Evolutionary conservation across 495 filamentous ascomycete species (phyloP).

Genomic region (Cryomyces antarcticus): DNA sequence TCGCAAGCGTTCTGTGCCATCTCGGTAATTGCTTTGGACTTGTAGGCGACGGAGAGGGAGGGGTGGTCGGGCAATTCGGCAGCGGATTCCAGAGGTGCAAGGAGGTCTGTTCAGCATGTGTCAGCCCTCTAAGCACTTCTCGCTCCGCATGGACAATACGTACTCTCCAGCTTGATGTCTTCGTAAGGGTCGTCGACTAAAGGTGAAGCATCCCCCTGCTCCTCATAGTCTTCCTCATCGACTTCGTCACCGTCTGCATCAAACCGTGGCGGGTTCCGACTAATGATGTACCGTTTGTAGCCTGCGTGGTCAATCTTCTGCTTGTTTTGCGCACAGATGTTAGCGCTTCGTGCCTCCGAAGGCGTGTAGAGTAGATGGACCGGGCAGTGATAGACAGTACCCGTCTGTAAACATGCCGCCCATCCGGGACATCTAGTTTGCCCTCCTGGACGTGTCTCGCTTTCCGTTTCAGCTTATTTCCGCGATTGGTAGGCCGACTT

Average conservation of each 20-base stretch:
- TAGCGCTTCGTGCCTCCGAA: too few species aligned
- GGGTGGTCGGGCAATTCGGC: conserved; percentile 73
- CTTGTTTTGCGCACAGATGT: neutral
- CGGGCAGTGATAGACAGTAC: conserved; percentile 23
- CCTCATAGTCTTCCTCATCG: conserved; percentile 52
- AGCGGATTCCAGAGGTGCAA: conserved; percentile 70
- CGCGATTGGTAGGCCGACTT: conserved; percentile 63
- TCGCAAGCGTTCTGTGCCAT: conserved; percentile 46
- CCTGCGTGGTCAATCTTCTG: conserved; percentile 73
- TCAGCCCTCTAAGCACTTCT: conserved; percentile 4
- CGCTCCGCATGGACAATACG: conserved; percentile 1
- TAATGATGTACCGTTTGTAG: conserved; percentile 65
- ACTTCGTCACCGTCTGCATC: conserved; percentile 79
- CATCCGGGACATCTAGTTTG: conserved; percentile 43
- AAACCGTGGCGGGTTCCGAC: conserved; percentile 47
- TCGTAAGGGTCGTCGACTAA: conserved; percentile 70
- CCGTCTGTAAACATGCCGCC: conserved; percentile 68
- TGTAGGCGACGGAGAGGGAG: conserved; percentile 64
- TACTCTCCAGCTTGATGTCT: conserved; percentile 66
- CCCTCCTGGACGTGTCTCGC: conserved; percentile 63
- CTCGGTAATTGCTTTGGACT: conserved; percentile 57
- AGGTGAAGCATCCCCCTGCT: conserved; percentile 46
- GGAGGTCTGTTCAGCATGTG: conserved; percentile 35
- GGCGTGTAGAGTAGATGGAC: too few species aligned
- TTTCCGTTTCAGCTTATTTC: conserved; percentile 74